Conservation (phyloP, 345 rosid species). For the Hibiscus trionum region DNA sequence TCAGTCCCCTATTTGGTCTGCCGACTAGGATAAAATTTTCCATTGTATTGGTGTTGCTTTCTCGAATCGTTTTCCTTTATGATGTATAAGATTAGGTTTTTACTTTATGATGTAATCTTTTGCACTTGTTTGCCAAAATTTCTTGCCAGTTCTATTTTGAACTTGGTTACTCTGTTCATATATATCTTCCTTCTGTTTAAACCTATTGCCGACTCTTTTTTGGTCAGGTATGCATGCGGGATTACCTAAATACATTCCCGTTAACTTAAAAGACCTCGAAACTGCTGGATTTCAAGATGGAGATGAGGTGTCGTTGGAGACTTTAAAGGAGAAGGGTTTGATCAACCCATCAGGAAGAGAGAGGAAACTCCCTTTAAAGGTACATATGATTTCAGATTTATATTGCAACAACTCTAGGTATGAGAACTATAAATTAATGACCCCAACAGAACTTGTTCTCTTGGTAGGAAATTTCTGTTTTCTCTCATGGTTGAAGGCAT, state of each 20-base stretch:
- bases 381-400: constrained; percentile 9
- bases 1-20: neutral
- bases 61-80: neutral
- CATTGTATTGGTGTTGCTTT: neutral
- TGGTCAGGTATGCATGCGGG: constrained; percentile 82
- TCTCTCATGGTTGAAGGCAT: neutral
- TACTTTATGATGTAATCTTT: neutral
- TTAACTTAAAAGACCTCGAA: constrained; percentile 61
- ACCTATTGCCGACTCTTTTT: constrained; percentile 6
- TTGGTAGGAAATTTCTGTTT: neutral
- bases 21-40: neutral
- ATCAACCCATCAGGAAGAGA: constrained; percentile 98
- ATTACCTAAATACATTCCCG: constrained; percentile 68
- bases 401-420: neutral
- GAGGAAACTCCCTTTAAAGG: constrained; percentile 89
- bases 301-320: constrained; percentile 91
- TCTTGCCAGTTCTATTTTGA: neutral
- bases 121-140: neutral
- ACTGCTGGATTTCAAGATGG: constrained; percentile 79
- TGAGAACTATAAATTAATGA: neutral
- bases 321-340: constrained; percentile 65
- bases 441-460: neutral
- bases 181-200: neutral
- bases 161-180: neutral
- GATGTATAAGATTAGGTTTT: neutral